Evolutionary conservation across 805 yeast genomes (phyloP).

Genomic region (Teunomyces aglyptinius): DNA sequence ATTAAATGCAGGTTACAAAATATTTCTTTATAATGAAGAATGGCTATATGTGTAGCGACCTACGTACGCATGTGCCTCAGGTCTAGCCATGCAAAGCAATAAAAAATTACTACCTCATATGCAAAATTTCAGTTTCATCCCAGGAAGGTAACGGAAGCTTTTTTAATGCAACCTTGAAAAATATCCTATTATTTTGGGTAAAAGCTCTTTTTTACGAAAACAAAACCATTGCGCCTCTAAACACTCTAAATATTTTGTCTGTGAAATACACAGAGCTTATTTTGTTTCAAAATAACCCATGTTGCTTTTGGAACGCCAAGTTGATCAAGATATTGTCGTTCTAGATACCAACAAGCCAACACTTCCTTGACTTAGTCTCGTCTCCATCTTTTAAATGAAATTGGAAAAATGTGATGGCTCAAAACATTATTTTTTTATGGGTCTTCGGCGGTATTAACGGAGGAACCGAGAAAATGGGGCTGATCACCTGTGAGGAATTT

Average conservation of each 20-base stretch:
- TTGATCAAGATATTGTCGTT: background rate
- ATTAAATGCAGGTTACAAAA: background rate
- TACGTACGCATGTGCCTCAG: background rate
- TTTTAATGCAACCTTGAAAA: background rate
- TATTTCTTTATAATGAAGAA: background rate
- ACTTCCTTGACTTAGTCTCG: background rate
- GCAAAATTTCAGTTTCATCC: background rate
- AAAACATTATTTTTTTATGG: background rate
- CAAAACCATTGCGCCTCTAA: slow-evolving; percentile 1
- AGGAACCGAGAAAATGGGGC: background rate
- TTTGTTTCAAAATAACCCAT: background rate
- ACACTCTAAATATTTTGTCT: background rate
- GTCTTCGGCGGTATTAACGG: background rate
- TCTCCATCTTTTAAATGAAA: background rate
- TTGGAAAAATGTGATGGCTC: background rate
- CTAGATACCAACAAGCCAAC: background rate
- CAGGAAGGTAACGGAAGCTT: background rate
- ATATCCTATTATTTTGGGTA: background rate
- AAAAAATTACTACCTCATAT: slow-evolving; percentile 1
- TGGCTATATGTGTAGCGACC: background rate
- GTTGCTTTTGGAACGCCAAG: background rate
- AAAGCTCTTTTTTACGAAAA: background rate
- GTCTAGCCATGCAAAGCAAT: background rate
- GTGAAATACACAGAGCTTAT: background rate
- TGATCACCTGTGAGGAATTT: background rate